phyloP scores from a whole-genome alignment of 164 flowering plant genomes.

The Chloranthus sessilifolius region DNA sequence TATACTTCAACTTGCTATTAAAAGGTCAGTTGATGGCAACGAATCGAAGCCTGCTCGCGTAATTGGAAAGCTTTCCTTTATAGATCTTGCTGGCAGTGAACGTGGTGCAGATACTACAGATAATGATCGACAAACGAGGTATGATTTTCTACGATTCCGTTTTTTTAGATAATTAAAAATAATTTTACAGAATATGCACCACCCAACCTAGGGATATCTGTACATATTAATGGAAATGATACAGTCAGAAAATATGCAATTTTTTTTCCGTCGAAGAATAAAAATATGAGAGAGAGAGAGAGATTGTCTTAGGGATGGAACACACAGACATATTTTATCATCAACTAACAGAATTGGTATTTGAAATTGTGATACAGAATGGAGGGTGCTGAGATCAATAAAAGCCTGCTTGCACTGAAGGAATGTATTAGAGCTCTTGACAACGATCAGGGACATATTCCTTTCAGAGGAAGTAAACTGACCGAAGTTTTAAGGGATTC shows the following conservation, averaged over 20 bases:
- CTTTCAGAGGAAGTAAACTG: conserved; percentile 93
- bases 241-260: neutral
- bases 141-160: neutral
- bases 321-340: no score
- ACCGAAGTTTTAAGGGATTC: conserved; percentile 95
- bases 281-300: no score
- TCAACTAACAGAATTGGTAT: neutral
- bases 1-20: conserved; percentile 86
- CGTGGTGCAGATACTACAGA: conserved; percentile 99
- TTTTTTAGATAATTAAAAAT: neutral
- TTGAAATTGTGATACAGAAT: conserved; percentile 46
- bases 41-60: conserved; percentile 77
- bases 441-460: conserved; percentile 89
- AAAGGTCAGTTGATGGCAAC: conserved; percentile 63
- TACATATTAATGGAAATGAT: neutral
- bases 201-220: neutral
- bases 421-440: conserved; percentile 97
- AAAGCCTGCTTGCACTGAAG: conserved; percentile 85
- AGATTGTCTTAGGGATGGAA: no score
- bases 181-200: neutral
- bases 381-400: conserved; percentile 97
- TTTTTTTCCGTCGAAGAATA: neutral
- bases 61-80: conserved; percentile 90
- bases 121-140: conserved; percentile 96
- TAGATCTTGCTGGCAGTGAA: conserved; percentile 98